These are phyloP conservation scores for Pistacia atlantica DNA, from an alignment of 345 rosid genomes.

Conservation along the genomic window DNA sequence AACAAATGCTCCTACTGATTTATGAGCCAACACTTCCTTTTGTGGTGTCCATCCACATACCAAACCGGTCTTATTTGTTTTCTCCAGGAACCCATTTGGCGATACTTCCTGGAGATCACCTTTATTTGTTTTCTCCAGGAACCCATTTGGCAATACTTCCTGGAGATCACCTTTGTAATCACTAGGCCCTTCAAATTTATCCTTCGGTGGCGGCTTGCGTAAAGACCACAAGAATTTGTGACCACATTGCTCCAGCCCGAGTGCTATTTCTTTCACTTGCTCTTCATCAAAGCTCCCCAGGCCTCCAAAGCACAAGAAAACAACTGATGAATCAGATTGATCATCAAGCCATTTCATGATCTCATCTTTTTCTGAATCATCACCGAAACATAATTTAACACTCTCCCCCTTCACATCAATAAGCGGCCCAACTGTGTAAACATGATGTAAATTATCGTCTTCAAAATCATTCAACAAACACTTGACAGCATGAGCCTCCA, in stretches of 20 bases:
- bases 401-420: background rate
- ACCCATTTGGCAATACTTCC: too few relatives aligned
- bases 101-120: background rate
- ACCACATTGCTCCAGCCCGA: slow-evolving; percentile 29
- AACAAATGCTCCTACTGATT: slow-evolving; percentile 38
- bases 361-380: background rate
- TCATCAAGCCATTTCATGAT: slow-evolving; percentile 34
- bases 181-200: too few relatives aligned
- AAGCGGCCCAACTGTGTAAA: slow-evolving; percentile 12
- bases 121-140: too few relatives aligned
- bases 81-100: slow-evolving; percentile 17
- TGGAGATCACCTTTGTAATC: too few relatives aligned
- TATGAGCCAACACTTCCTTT: slow-evolving; percentile 11
- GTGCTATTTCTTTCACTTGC: slow-evolving; percentile 26
- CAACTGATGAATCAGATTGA: slow-evolving; percentile 35
- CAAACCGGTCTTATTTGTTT: slow-evolving; percentile 5
- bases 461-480: background rate
- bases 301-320: slow-evolving; percentile 42
- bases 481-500: background rate
- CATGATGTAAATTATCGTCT: background rate
- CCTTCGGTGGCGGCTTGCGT: background rate
- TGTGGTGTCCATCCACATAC: slow-evolving; percentile 34
- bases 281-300: slow-evolving; percentile 6
- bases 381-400: background rate
- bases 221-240: slow-evolving; percentile 20